Evolutionary conservation across 2,329 filamentous ascomycete genomes (phyloP).

Genomic region (Cladophialophora bantiana): DNA sequence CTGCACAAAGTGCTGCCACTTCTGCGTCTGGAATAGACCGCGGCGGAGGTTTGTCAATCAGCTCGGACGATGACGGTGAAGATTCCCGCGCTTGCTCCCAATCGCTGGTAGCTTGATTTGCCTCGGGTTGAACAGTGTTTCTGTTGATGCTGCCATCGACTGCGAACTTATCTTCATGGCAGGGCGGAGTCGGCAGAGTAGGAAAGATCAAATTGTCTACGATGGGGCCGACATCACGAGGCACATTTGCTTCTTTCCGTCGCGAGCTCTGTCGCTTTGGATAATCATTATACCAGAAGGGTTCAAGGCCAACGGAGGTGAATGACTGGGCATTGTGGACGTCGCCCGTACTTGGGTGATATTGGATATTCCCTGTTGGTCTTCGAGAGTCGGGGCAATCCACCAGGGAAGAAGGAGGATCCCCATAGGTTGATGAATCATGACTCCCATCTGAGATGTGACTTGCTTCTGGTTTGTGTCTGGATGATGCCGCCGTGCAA

Average conservation of each 20-base stretch:
- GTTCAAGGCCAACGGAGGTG: background rate
- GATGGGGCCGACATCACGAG: background rate
- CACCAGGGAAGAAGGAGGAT: background rate
- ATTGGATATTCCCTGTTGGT: background rate
- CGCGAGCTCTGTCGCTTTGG: background rate
- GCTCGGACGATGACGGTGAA: background rate
- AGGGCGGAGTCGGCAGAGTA: background rate
- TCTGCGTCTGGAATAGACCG: background rate
- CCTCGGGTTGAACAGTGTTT: background rate
- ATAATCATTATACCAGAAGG: background rate
- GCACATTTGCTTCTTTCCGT: background rate
- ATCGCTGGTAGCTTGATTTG: background rate
- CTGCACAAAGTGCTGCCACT: background rate
- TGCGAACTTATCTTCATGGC: background rate
- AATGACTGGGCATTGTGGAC: background rate
- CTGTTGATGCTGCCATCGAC: background rate
- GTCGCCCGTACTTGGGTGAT: background rate
- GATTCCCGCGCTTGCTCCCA: background rate
- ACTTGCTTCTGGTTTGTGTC: constrained; percentile 13
- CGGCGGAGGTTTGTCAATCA: background rate
- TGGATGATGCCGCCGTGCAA: constrained; percentile 7
- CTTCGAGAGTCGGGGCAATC: background rate
- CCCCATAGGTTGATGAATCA: constrained; percentile 13
- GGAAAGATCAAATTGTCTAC: constrained; percentile 17
- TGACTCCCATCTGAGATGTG: constrained; percentile 16